Evolutionary conservation across 2,329 filamentous ascomycete species (phyloP).

Genomic region (Bipolaris victoriae): DNA sequence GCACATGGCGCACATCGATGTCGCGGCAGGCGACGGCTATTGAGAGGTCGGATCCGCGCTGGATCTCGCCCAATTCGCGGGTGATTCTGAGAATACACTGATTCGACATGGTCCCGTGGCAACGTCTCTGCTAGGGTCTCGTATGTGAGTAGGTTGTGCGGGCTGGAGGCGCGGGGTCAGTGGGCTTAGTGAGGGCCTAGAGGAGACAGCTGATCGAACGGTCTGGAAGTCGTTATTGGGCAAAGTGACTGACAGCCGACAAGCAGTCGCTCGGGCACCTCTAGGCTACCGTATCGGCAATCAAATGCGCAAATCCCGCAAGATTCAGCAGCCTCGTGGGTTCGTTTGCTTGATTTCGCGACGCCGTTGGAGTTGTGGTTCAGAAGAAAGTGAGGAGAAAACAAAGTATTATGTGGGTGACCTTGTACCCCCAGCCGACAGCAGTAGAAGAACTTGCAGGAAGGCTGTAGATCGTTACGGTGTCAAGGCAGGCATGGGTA

Average conservation of each 20-base stretch:
- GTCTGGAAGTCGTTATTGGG: background rate
- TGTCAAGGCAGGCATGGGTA: conserved; percentile 14
- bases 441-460: conserved; percentile 9
- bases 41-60: conserved; percentile 82
- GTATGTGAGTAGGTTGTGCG: background rate
- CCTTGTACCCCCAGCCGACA: background rate
- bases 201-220: background rate
- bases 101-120: conserved; percentile 66
- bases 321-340: conserved; percentile 1
- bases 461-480: conserved; percentile 3
- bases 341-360: background rate
- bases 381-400: background rate
- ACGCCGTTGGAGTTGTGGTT: background rate
- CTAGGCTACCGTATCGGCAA: conserved; percentile 4
- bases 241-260: background rate
- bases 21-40: conserved; percentile 88
- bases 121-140: conserved; percentile 7
- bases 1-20: conserved; percentile 84
- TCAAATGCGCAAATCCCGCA: conserved; percentile 1
- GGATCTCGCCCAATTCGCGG: conserved; percentile 84
- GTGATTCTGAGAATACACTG: conserved; percentile 89
- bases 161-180: background rate
- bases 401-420: background rate
- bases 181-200: background rate
- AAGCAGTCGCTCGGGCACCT: background rate